Evolutionary conservation across 805 yeast genomes (phyloP).

Genomic region (Jamesozyma hellenica): DNA sequence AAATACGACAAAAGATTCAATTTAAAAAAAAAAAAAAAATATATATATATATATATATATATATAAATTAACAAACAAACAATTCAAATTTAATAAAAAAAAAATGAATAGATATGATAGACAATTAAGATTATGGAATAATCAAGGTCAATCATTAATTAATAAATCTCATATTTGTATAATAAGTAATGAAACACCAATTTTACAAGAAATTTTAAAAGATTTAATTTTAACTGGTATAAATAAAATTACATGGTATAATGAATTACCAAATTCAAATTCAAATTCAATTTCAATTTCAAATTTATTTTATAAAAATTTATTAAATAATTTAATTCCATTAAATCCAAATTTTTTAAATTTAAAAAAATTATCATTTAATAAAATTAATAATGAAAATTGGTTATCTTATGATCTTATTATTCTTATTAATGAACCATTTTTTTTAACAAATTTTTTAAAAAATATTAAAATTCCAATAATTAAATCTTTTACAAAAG

Average conservation of each 20-base stretch:
- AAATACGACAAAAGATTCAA: too few relatives aligned
- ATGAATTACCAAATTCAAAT: conserved; percentile 4
- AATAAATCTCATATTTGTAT: conserved; percentile 51
- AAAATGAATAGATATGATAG: conserved; percentile 60
- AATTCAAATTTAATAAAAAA: not conserved
- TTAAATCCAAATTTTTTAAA: conserved; percentile 1
- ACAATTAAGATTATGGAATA: conserved; percentile 81
- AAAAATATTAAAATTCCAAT: conserved; percentile 33
- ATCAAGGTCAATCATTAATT: conserved; percentile 58
- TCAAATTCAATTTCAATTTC: not conserved
- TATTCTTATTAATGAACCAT: not conserved
- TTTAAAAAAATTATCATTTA: too few relatives aligned
- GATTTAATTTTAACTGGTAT: conserved; percentile 70
- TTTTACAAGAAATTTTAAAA: conserved; percentile 62
- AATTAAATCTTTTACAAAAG: conserved; percentile 41
- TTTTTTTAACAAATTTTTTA: conserved; percentile 27
- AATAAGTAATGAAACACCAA: conserved; percentile 45
- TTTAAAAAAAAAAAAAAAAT: not conserved
- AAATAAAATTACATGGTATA: conserved; percentile 41
- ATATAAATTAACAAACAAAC: not conserved
- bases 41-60: too few relatives aligned
- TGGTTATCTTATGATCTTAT: too few relatives aligned
- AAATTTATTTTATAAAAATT: conserved; percentile 3
- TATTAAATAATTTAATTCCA: not conserved
- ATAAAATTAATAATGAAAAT: too few relatives aligned